Conservation (phyloP, 164 flowering plant species). For the Kalanchoe fedtschenkoi region DNA sequence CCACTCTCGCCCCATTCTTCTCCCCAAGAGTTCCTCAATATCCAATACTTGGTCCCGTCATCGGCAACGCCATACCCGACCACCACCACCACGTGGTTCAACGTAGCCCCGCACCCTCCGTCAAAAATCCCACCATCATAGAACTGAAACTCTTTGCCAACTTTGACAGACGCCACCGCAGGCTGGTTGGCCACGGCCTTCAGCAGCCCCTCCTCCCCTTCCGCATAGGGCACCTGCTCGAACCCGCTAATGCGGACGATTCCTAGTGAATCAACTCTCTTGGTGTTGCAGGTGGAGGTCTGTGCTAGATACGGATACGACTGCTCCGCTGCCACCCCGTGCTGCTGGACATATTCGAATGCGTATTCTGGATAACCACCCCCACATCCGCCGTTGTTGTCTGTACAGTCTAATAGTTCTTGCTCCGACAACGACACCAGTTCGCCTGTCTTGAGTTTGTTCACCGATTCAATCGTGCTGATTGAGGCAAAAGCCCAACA, state of each 20-base stretch:
- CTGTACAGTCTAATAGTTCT: conserved; percentile 16
- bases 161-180: conserved; percentile 13
- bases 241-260: conserved; percentile 10
- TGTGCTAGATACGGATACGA: conserved; percentile 15
- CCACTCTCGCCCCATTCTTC: conserved; percentile 17
- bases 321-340: conserved; percentile 11
- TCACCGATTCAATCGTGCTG: conserved; percentile 7
- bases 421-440: conserved; percentile 13
- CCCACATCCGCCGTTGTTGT: conserved; percentile 5
- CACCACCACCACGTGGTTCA: conserved; percentile 14
- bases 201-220: conserved; percentile 16
- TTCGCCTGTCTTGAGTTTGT: conserved; percentile 6
- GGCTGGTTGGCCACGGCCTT: conserved; percentile 21
- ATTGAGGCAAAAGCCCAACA: conserved; percentile 13
- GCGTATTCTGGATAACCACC: conserved; percentile 15
- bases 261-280: background rate
- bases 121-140: conserved; percentile 15
- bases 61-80: conserved; percentile 16
- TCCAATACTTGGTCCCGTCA: conserved; percentile 19
- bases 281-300: conserved; percentile 12
- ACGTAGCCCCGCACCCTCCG: conserved; percentile 11
- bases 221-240: conserved; percentile 11
- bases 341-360: conserved; percentile 9
- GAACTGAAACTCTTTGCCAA: conserved; percentile 7
- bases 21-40: conserved; percentile 22